Evolutionary conservation across 192 early-diverging fungal species (phyloP), one percentile per base, ranked within the genome.

Genomic region (Backusella macrospora): DNA sequence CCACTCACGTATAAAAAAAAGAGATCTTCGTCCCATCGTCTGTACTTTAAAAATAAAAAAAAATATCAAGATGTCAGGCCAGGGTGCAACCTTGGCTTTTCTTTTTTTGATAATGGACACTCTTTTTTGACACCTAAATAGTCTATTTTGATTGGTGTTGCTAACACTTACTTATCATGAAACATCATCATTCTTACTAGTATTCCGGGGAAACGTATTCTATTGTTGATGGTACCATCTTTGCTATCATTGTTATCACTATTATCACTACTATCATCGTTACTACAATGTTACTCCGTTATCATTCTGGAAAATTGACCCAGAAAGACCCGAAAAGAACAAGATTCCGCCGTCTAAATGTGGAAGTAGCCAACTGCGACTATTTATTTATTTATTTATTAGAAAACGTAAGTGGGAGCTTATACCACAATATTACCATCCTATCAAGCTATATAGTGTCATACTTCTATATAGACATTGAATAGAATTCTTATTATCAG

Each of bases 141-240:
- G 26, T 59, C 13, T 7, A 21, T 59, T 59, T 59, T 59, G 52
- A 59, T 59, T 59, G 52, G 52, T 59, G 52, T 59, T 59, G 26
- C n/a, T 3, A 52, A 26, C 42, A 43, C 5, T 23, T 26, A 21
- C 52, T 59, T 59, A 23, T 59, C 52, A 26, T 59, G 52, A 59
- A 59, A 59, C 52, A 59, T 59, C 13, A 59, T 26, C 52, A 59
- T 34, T 34, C 0, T 34, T 34, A 23, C 52, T 43, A 1, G 10
- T 12, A 9, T 59, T 12, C 52, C 52, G 21, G 12, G 12, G 52
- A 59, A 13, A 26, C 29, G 29, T 34, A 34, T 34, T 34, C 29
- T 34, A 34, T 34, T 34, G 29, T 34, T 34, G 29, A 34, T 34
- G 29, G 2, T 34, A 0, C 2, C 29, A 34, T 34, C 29, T 34